These are phyloP conservation scores for Aspergillus sergii DNA, from an alignment of 2,329 filamentous ascomycete species.

Conservation along the genomic window DNA sequence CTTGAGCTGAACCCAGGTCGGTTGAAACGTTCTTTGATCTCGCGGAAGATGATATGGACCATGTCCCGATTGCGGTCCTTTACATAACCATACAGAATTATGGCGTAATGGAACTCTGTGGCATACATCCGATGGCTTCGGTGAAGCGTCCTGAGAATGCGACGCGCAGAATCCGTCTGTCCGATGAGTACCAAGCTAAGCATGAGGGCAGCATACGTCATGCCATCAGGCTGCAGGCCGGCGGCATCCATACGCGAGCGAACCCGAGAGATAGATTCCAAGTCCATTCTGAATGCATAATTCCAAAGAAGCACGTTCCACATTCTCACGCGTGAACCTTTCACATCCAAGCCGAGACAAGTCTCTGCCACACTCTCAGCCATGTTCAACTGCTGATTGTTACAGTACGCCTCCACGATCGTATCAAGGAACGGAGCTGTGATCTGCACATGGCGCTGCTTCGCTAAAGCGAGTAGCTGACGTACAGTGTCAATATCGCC, in stretches of 20 bases:
- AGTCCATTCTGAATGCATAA: constrained; percentile 65
- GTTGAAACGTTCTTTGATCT: constrained; percentile 41
- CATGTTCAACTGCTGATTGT: constrained; percentile 55
- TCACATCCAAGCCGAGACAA: constrained; percentile 54
- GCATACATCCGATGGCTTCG: constrained; percentile 40
- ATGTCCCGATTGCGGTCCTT: constrained; percentile 49
- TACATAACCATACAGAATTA: constrained; percentile 55
- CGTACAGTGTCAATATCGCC: constrained; percentile 74
- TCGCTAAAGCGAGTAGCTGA: constrained; percentile 65
- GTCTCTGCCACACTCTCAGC: constrained; percentile 64
- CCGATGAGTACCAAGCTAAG: constrained; percentile 56
- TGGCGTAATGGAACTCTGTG: constrained; percentile 49
- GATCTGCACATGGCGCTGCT: constrained; percentile 54
- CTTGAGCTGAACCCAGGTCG: constrained; percentile 35
- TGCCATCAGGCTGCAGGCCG: constrained; percentile 54
- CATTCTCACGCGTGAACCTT: constrained; percentile 61
- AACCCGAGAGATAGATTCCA: constrained; percentile 55
- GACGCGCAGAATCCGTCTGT: constrained; percentile 58
- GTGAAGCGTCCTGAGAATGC: constrained; percentile 50
- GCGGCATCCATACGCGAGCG: constrained; percentile 59
- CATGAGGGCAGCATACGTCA: constrained; percentile 66
- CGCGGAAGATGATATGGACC: constrained; percentile 54
- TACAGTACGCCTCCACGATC: constrained; percentile 69
- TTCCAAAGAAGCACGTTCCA: constrained; percentile 79
- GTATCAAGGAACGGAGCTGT: constrained; percentile 63